Evolutionary conservation across 2,329 filamentous ascomycete species (phyloP).

Genomic region (Colletotrichum echinochloae): DNA sequence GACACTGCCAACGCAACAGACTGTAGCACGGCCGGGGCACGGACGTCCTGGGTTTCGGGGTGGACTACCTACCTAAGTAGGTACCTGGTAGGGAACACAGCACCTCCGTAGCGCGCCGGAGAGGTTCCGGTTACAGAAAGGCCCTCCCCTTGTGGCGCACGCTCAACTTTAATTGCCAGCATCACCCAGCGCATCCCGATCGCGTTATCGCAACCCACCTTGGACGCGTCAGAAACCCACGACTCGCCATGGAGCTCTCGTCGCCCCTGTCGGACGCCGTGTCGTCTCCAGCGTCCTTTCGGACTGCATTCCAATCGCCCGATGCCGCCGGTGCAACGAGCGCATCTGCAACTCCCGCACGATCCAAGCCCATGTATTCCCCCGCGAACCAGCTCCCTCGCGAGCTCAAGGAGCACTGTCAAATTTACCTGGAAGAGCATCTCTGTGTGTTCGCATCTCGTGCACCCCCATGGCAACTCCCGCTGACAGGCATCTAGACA

Average conservation of each 20-base stretch:
- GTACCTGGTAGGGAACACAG: not conserved
- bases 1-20: no score
- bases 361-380: slow-evolving; percentile 2
- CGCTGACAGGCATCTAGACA: slow-evolving; percentile 22
- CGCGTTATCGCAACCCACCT: slow-evolving; percentile 27
- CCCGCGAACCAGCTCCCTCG: slow-evolving; percentile 66
- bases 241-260: slow-evolving; percentile 11
- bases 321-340: not conserved
- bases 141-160: not conserved
- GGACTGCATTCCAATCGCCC: slow-evolving; percentile 32
- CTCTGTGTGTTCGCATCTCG: slow-evolving; percentile 64
- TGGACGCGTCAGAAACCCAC: slow-evolving; percentile 35
- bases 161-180: slow-evolving; percentile 30
- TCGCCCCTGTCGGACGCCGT: slow-evolving; percentile 8
- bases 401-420: slow-evolving; percentile 74
- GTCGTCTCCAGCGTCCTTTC: slow-evolving; percentile 31
- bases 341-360: not conserved
- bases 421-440: slow-evolving; percentile 81
- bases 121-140: slow-evolving; percentile 3
- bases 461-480: not conserved
- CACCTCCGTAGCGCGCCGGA: not conserved
- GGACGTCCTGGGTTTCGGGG: no score
- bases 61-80: not conserved
- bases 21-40: no score
- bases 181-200: slow-evolving; percentile 16